Conservation (phyloP, 2,329 filamentous ascomycete genomes). For the Pyrenophora tritici-repentis region DNA sequence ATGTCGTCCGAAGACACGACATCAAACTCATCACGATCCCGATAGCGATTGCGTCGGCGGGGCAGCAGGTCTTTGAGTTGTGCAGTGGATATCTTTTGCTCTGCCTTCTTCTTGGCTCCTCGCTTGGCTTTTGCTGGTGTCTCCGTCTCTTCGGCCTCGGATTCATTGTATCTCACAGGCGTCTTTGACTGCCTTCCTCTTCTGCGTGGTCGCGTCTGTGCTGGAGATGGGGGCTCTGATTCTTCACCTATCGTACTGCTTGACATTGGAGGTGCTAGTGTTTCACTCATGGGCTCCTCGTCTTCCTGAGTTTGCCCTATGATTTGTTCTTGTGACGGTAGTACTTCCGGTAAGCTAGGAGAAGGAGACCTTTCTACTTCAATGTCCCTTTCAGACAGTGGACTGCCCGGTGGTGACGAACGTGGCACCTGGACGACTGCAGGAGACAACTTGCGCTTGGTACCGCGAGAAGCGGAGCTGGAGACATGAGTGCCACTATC, state of each 20-base stretch:
- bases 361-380: constrained; percentile 43
- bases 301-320: constrained; percentile 30
- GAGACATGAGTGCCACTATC: constrained; percentile 37
- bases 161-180: constrained; percentile 27
- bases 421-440: constrained; percentile 45
- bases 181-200: constrained; percentile 23
- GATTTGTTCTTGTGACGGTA: constrained; percentile 31
- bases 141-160: constrained; percentile 30
- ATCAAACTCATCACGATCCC: constrained; percentile 48
- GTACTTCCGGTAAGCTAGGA: constrained; percentile 40
- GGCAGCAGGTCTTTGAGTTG: constrained; percentile 53
- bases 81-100: constrained; percentile 49
- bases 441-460: constrained; percentile 47
- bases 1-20: constrained; percentile 46
- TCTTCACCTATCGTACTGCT: constrained; percentile 44
- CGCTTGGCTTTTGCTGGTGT: constrained; percentile 27
- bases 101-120: constrained; percentile 28
- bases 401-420: constrained; percentile 45
- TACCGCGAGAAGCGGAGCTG: constrained; percentile 42
- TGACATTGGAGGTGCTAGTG: constrained; percentile 52
- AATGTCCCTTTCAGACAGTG: constrained; percentile 33
- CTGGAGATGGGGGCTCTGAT: constrained; percentile 23
- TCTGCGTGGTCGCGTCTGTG: constrained; percentile 22
- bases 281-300: constrained; percentile 45
- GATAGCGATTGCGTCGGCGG: constrained; percentile 44